Conservation (phyloP, 371 early-diverging fungal species). For the Mucor sp. region DNA sequence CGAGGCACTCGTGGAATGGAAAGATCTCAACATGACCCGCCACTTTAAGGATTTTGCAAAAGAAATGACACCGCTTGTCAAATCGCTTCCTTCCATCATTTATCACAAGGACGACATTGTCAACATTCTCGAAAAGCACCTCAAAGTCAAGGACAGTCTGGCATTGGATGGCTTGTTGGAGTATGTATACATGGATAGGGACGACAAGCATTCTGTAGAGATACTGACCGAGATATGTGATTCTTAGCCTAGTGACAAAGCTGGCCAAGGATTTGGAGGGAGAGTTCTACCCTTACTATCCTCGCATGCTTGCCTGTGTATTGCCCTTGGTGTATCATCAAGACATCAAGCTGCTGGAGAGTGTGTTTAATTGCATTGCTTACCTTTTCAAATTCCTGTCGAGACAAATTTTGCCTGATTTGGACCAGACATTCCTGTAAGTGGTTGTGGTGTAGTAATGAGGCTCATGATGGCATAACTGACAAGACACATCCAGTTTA, state of each 20-base stretch:
- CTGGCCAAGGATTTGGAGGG: slow-evolving; percentile 91
- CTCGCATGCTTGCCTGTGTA: slow-evolving; percentile 60
- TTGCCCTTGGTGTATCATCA: slow-evolving; percentile 64
- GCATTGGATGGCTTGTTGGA: slow-evolving; percentile 79
- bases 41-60: slow-evolving; percentile 72
- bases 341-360: slow-evolving; percentile 79
- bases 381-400: slow-evolving; percentile 89
- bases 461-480: neutral
- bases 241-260: slow-evolving; percentile 69
- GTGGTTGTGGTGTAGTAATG: neutral
- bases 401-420: slow-evolving; percentile 65
- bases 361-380: slow-evolving; percentile 85
- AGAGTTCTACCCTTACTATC: slow-evolving; percentile 86
- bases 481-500: slow-evolving; percentile 43
- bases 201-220: neutral
- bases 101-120: slow-evolving; percentile 86
- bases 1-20: slow-evolving; percentile 77
- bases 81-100: slow-evolving; percentile 83
- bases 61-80: slow-evolving; percentile 65
- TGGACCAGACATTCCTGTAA: slow-evolving; percentile 72
- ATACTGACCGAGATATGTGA: neutral
- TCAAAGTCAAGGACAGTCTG: slow-evolving; percentile 61
- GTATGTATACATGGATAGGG: slow-evolving; percentile 38
- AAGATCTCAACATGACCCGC: slow-evolving; percentile 85
- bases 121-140: slow-evolving; percentile 62